Evolutionary conservation across 2,329 filamentous ascomycete species (phyloP), one percentile per base, ranked within the genome.

Genomic region (Aureobasidium sp.): DNA sequence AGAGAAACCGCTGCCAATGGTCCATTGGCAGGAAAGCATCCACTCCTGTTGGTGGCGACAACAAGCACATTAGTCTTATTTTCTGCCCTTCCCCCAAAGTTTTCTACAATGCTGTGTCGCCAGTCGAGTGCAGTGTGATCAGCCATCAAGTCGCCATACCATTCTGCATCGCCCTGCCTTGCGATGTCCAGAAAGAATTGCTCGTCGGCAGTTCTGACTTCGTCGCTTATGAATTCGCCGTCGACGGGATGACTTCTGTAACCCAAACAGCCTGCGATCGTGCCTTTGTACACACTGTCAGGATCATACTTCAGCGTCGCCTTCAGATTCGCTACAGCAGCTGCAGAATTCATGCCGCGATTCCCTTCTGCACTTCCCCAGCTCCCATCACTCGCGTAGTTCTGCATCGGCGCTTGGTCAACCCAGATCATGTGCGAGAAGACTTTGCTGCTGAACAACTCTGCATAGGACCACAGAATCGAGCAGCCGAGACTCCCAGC

Each of bases 21-120:
- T 5, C 53, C 53, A 36, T 5, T 3, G 8, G 53, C 39, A 10
- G 53, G 53, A 11, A 57, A 57, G 16, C 53, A 57, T 10, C 53
- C 53, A 13, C 53, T 57, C 11, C 53, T 57, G 30, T 57, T 10
- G 37, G 53, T 57, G 16, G 53, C 53, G 30, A 57, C 30, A 3
- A 57, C 53, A 45, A 57, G 53, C 41, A 57, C 53, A 36, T 47
- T 25, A 0, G 53, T 57, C 13, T 41, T 45, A 41, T 45, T 45
- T n/a, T 36, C 53, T 2, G 53, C 41, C 5, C 37, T 9, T 9
- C 27, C 37, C 27, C 53, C 53, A 32, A 57, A 57, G 1, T 5
- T 45, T n/a, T 57, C 53, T 11, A 47, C 53, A 7, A 57, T 57
- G n/a, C 53, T 57, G n/a, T 57, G 53, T n/a, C 53, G 53, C 53